These are phyloP conservation scores for Microstegium vimineum DNA, from an alignment of 176 grass and related monocot species.

Conservation along the genomic window DNA sequence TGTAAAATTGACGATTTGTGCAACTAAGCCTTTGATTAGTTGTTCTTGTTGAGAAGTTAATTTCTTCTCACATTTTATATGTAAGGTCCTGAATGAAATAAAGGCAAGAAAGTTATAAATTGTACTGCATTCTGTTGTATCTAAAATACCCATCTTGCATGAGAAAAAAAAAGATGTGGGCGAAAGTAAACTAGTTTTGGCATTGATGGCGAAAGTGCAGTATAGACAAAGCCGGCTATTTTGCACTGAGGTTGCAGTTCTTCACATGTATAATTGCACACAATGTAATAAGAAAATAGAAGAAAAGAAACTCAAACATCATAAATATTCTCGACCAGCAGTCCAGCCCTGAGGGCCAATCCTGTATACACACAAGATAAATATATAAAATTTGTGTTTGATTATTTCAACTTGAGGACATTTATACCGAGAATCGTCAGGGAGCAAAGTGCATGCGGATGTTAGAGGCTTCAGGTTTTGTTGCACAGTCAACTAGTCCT, in stretches of 20 bases:
- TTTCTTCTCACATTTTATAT: background rate
- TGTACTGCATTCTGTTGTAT: background rate
- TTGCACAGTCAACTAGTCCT: too few relatives aligned
- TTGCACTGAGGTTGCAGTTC: too few relatives aligned
- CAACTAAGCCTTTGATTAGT: background rate
- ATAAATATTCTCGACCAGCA: background rate
- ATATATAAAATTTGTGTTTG: background rate
- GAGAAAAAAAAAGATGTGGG: too few relatives aligned
- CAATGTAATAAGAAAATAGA: too few relatives aligned
- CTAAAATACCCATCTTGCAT: too few relatives aligned
- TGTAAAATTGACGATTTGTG: background rate
- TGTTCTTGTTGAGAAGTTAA: background rate
- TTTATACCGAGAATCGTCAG: background rate
- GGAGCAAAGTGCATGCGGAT: background rate
- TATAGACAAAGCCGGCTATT: too few relatives aligned
- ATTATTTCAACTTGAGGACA: background rate
- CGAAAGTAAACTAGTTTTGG: too few relatives aligned
- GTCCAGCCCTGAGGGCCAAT: background rate
- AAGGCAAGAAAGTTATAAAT: background rate
- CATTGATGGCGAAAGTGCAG: too few relatives aligned
- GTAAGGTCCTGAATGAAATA: background rate
- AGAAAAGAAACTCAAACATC: background rate
- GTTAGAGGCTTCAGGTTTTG: background rate
- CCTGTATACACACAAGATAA: background rate
- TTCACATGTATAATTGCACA: too few relatives aligned